Evolutionary conservation across 495 filamentous ascomycete genomes (phyloP).

Genomic region (Penicillium odoratum): DNA sequence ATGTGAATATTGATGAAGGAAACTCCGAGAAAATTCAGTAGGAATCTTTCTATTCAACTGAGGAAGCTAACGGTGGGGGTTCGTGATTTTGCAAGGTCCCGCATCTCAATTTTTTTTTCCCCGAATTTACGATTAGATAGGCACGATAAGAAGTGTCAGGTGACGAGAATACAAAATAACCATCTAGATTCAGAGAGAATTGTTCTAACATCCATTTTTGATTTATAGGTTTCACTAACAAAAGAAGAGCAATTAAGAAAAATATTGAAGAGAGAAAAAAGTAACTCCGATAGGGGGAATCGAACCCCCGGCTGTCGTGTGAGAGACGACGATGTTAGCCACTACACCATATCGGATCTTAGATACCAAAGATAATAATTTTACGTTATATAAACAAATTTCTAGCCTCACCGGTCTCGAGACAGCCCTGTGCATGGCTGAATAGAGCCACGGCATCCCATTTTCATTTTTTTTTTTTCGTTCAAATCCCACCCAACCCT

Average conservation of each 20-base stretch:
- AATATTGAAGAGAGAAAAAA: constrained; percentile 13
- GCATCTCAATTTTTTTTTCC: constrained; percentile 4
- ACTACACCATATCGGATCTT: constrained; percentile 43
- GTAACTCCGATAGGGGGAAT: constrained; percentile 43
- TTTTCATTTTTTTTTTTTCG: neutral
- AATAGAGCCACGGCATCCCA: too few species aligned
- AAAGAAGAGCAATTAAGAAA: neutral
- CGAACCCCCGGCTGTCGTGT: constrained; percentile 44
- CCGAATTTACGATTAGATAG: constrained; percentile 22
- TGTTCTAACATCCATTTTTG: neutral
- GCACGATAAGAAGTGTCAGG: constrained; percentile 14
- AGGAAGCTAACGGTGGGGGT: neutral
- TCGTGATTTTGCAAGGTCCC: neutral
- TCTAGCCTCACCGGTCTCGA: too few species aligned
- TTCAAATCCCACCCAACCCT: too few species aligned
- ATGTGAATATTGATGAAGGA: neutral
- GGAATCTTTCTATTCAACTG: neutral
- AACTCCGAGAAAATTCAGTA: neutral
- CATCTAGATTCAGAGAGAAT: neutral
- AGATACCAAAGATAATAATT: neutral
- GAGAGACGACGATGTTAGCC: constrained; percentile 46
- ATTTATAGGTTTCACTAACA: neutral
- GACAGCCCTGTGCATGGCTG: too few species aligned
- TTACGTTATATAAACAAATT: too few species aligned
- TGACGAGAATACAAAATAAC: neutral